Base-by-base conservation (phyloP, 805 yeast genomes). In the Ogataea henricii region DNA sequence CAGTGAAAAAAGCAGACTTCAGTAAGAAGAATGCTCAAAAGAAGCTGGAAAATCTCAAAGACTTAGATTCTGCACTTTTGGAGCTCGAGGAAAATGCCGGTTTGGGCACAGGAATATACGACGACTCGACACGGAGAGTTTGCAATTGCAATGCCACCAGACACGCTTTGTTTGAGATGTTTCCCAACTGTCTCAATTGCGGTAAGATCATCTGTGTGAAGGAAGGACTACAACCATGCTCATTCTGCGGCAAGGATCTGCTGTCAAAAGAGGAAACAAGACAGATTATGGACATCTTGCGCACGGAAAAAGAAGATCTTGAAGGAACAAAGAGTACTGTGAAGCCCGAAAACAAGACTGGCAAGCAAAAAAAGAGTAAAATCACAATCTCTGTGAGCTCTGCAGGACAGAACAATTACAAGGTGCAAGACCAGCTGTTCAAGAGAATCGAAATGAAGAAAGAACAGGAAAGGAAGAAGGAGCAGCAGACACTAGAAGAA, bases 171-270 rank as follows among this genome's bases (percentile, higher is more conserved):
- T 86, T 89, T 53, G 95, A 88, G 47, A 77, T 86, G 53, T 94
- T 95, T 2, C 98, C 99, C 1, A 94, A 94, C 63, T 94, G 99
- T 59, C 68, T 94, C 34, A 83, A 86, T 50, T 94, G 99, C 65
- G 99, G 99, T 9, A 88, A 90, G 65, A 88, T 94, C 35, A 88
- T 94, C 2, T 94, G 99, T 70, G 76, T 78, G 3, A 84, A 83
- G 56, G 98, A 94, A 62, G 98, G 98, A 0, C 70, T 89, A 20
- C 94, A 91, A 50, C 94, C 94, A 3, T 94, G 99, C 61, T 77
- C 94, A 2, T 86, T 69, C 52, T 94, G 99, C 69, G 88, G 89
- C 0, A 63, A 74, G 21, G 85, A 82, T 27, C 67, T 94, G 35
- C 71, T 94, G 16, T 74, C 82, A 5, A 62, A 67, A 9, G 77